A percentile compares a stretch with the other conserved stretches of the same genome.
These are phyloP conservation scores for Fusarium sulawesiense DNA, from an alignment of 2,329 filamentous ascomycete genomes.

Conservation along the genomic window DNA sequence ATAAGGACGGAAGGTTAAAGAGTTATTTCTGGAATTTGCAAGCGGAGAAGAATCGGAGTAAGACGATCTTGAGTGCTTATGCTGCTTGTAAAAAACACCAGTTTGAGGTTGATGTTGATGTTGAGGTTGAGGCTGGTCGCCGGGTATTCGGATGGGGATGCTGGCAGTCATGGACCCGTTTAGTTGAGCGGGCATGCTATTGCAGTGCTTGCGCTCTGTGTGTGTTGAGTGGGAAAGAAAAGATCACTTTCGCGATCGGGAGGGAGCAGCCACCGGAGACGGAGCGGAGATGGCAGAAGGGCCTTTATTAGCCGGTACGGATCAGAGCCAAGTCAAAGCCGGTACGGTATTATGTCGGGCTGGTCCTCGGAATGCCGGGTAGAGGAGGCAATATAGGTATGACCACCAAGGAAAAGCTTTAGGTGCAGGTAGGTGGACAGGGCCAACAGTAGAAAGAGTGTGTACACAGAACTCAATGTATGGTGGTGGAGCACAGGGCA, in stretches of 20 bases:
- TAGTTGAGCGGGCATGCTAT: constrained; percentile 56
- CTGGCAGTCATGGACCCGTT: constrained; percentile 53
- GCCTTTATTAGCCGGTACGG: constrained; percentile 41
- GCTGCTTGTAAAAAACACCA: constrained; percentile 56
- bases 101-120: constrained; percentile 35
- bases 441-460: constrained; percentile 29
- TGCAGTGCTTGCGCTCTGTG: constrained; percentile 38
- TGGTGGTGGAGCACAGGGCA: constrained; percentile 49
- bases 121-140: constrained; percentile 47
- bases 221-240: constrained; percentile 28
- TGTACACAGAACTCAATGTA: constrained; percentile 53
- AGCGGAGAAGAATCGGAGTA: constrained; percentile 71
- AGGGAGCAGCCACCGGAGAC: constrained; percentile 36
- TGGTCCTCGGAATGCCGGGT: constrained; percentile 40
- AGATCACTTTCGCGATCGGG: constrained; percentile 37
- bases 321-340: constrained; percentile 27
- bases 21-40: constrained; percentile 67
- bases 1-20: constrained; percentile 68
- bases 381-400: constrained; percentile 36
- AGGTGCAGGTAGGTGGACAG: constrained; percentile 31
- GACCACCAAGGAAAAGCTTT: constrained; percentile 22
- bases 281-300: constrained; percentile 33
- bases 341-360: constrained; percentile 43
- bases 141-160: constrained; percentile 54
- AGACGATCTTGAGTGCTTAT: constrained; percentile 71